These are phyloP conservation scores for Ceratopteris richardii DNA, from an alignment of 75 land plant genomes.

Conservation along the genomic window DNA sequence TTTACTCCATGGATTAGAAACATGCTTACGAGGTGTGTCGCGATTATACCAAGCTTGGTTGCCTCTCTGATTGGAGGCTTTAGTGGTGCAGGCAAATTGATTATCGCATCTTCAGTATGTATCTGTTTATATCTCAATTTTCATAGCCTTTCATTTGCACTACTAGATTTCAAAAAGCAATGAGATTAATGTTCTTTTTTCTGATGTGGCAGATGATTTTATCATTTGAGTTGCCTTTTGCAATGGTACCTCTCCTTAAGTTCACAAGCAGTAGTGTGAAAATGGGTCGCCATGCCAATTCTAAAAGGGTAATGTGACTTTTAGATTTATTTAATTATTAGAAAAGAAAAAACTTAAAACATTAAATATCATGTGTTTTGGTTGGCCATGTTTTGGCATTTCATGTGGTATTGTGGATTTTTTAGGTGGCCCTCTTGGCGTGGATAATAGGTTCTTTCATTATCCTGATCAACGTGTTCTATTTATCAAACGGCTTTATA, in stretches of 20 bases:
- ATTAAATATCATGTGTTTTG: too few relatives aligned
- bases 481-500: constrained; percentile 10
- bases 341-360: too few relatives aligned
- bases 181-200: too few relatives aligned
- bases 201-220: constrained; percentile 31
- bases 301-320: constrained; percentile 12
- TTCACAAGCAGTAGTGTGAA: constrained; percentile 35
- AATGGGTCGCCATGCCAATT: constrained; percentile 31
- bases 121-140: too few relatives aligned
- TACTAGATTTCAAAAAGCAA: too few relatives aligned
- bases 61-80: constrained; percentile 32
- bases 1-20: constrained; percentile 35
- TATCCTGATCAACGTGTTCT: constrained; percentile 18
- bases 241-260: constrained; percentile 30
- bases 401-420: too few relatives aligned
- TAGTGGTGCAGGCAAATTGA: constrained; percentile 28
- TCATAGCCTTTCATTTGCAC: too few relatives aligned
- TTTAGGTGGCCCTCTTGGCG: constrained; percentile 16
- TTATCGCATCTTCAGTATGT: constrained; percentile 13
- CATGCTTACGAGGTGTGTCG: constrained; percentile 27
- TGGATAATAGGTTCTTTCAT: constrained; percentile 18
- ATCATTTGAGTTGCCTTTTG: constrained; percentile 34
- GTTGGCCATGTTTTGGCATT: too few relatives aligned
- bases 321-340: too few relatives aligned
- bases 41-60: constrained; percentile 30